Base-by-base conservation (phyloP, 768 basidiomycete genomes). In the Podaxis sp. region DNA sequence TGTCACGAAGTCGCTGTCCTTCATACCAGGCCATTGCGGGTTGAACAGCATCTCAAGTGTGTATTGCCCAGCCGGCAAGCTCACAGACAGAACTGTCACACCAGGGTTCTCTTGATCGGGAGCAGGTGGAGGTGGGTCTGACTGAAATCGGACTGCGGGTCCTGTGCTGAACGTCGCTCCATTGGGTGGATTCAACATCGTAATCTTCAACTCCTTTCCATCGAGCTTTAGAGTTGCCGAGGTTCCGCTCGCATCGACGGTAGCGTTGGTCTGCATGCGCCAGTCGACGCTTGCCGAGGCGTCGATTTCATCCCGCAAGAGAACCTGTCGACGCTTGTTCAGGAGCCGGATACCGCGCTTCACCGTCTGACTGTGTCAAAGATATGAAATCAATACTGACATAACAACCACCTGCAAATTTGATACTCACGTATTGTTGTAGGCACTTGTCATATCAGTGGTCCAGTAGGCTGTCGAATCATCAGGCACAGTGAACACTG, bases 221-320 rank as follows among this genome's bases (percentile, higher is more conserved):
- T 82, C 90, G 54, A 95, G 82, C 5, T 74, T 76, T 63, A 99
- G 77, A 3, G 88, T 92, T 0, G 94, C 96, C 1, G 87, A 82
- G 3, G 81, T 83, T 35, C 88, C 86, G 56, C 71, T 74, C 56
- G 74, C 57, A 56, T 72, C 70, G 46, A 70, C 68, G 3, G 93
- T 93, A 10, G 96, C 95, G 74, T 98, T 98, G 59, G 96, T 98
- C 74, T 98, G 95, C 81, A 92, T 91, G 50, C 93, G 87, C 96
- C 96, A 97, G 76, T 88, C 83, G 50, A 97, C 71, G 21, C 78
- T 66, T 5, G 72, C 77, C 36, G 79, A 72, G 2, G 86, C 76
- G 16, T 73, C 80, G 68, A 98, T 87, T 69, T 99, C 97, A 74
- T 98, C 96, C 72, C 96, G 96, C 50, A 99, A 71, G 14, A 99